phyloP scores from a whole-genome alignment of 2,329 filamentous ascomycete species.

The Colletotrichum gloeosporioides region DNA sequence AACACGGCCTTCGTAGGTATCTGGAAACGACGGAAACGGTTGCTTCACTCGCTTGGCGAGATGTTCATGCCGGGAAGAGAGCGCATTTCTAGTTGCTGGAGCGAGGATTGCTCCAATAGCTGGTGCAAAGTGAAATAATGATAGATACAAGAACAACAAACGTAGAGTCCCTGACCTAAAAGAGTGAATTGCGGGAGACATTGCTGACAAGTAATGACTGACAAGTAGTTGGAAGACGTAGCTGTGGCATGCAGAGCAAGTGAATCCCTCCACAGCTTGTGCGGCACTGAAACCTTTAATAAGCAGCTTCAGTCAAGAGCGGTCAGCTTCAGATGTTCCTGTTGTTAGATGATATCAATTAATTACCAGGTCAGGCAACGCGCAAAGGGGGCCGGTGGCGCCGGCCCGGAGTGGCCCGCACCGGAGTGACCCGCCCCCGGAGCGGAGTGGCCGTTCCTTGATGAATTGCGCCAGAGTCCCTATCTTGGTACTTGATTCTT shows the following conservation, averaged over 20 bases:
- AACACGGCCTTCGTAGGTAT: background rate
- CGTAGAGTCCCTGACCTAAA: background rate
- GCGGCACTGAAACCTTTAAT: background rate
- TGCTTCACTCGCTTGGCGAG: background rate
- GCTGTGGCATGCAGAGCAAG: background rate
- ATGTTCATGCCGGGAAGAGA: background rate
- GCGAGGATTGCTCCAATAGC: background rate
- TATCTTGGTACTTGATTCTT: background rate
- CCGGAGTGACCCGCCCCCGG: no score
- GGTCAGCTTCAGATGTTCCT: background rate
- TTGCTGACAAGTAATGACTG: background rate
- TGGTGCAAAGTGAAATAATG: background rate
- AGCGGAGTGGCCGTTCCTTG: background rate
- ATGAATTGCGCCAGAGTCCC: background rate
- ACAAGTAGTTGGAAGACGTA: background rate
- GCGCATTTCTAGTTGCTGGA: background rate
- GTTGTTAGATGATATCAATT: background rate
- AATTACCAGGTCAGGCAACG: rapidly evolving
- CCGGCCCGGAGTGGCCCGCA: background rate
- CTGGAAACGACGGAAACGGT: background rate
- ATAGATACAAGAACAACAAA: background rate
- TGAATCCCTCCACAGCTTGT: background rate
- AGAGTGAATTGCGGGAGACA: background rate
- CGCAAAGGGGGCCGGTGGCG: background rate
- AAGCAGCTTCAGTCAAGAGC: background rate